A percentile compares a stretch with the other conserved stretches of the same genome.
Conservation (phyloP, 1,284 basidiomycete genomes). For the Cutaneotrichosporon spelunceum region DNA sequence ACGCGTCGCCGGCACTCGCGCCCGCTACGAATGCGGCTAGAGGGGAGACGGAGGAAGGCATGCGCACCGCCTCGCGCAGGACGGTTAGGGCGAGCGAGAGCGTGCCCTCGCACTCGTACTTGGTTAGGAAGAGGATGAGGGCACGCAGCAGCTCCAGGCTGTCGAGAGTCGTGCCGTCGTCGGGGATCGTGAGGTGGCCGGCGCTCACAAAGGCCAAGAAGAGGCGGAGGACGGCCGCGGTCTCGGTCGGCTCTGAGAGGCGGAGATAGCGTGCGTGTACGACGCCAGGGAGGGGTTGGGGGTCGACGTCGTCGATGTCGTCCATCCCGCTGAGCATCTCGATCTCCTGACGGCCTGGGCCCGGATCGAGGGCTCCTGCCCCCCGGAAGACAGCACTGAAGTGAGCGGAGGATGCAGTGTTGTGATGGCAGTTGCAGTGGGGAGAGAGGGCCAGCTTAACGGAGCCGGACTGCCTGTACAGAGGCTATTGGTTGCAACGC, state of each 20-base stretch:
- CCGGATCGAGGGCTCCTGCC: background rate
- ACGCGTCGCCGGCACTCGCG: conserved; percentile 20
- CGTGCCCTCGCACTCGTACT: conserved; percentile 15
- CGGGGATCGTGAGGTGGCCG: conserved; percentile 14
- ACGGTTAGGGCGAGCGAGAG: conserved; percentile 11
- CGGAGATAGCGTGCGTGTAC: conserved; percentile 4
- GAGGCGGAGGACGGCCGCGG: conserved; percentile 14
- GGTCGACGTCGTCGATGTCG: background rate
- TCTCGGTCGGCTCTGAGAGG: conserved; percentile 13
- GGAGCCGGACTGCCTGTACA: too few species aligned
- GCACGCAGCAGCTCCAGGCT: conserved; percentile 7
- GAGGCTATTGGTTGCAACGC: too few species aligned
- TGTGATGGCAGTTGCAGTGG: too few species aligned
- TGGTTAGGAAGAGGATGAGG: conserved; percentile 15
- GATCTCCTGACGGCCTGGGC: background rate
- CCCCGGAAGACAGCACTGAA: conserved; percentile 18
- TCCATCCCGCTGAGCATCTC: background rate
- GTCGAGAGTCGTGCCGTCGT: conserved; percentile 23
- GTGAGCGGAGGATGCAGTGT: too few species aligned
- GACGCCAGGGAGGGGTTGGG: background rate
- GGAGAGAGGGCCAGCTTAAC: too few species aligned
- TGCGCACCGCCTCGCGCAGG: conserved; percentile 18
- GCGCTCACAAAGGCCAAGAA: conserved; percentile 18
- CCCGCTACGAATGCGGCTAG: conserved; percentile 19
- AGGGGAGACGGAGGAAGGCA: conserved; percentile 13